Evolutionary conservation across 1,284 basidiomycete genomes (phyloP).

Genomic region (Ceratobasidium sp.): DNA sequence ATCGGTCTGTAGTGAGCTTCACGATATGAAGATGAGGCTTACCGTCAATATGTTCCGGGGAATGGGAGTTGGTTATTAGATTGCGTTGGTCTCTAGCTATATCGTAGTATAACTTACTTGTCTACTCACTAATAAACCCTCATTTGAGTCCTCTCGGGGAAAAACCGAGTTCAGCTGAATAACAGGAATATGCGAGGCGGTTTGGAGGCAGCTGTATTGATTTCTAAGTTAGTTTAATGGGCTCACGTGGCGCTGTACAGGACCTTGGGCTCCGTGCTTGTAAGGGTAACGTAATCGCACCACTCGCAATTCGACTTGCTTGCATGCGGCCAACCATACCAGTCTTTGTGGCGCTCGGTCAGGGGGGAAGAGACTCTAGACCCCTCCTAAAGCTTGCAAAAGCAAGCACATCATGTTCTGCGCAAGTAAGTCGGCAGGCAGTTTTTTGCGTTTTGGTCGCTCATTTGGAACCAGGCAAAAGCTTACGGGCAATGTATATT

Average conservation of each 20-base stretch:
- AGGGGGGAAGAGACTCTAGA: neutral
- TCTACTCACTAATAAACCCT: neutral
- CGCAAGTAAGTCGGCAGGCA: neutral
- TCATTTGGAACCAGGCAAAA: conserved; percentile 65
- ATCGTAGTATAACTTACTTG: neutral
- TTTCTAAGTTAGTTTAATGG: too few relatives aligned
- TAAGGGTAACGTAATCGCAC: neutral
- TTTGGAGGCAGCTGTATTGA: too few relatives aligned
- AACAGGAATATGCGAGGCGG: too few relatives aligned
- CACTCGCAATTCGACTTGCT: neutral
- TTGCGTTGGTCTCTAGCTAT: neutral
- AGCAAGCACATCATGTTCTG: conserved; percentile 34
- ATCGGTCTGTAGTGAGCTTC: neutral
- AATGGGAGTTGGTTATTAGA: conserved; percentile 21
- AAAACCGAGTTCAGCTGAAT: too few relatives aligned
- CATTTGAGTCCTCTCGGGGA: neutral
- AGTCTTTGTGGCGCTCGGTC: neutral
- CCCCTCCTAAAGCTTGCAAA: conserved; percentile 26
- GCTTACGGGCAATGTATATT: conserved; percentile 84
- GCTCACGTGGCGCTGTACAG: too few relatives aligned
- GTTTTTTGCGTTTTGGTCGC: conserved; percentile 46
- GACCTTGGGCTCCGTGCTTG: too few relatives aligned
- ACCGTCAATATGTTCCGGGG: conserved; percentile 26
- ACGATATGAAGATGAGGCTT: conserved; percentile 29
- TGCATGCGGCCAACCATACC: conserved; percentile 20